phyloP scores from a whole-genome alignment of 495 filamentous ascomycete genomes.

The Daldinia concentrica region DNA sequence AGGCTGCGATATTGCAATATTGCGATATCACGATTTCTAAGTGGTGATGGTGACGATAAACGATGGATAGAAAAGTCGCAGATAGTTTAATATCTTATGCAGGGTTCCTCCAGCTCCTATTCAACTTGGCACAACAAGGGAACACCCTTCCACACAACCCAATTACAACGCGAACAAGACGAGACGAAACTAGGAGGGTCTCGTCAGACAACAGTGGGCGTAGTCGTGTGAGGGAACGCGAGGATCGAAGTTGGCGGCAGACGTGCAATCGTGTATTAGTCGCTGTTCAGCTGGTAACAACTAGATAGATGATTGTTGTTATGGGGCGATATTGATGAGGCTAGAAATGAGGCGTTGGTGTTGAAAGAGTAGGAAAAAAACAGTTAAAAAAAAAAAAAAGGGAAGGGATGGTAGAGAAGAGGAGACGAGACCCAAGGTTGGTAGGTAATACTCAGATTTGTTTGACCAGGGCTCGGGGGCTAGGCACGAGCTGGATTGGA shows the following conservation, averaged over 20 bases:
- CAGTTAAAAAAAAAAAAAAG: constrained; percentile 25
- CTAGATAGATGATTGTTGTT: constrained; percentile 6
- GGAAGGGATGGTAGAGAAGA: constrained; percentile 42
- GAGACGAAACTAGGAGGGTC: constrained; percentile 29
- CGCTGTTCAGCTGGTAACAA: constrained; percentile 1
- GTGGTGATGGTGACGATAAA: neutral
- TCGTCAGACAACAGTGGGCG: constrained; percentile 34
- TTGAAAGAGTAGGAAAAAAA: constrained; percentile 23
- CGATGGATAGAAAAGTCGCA: constrained; percentile 8
- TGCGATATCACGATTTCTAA: constrained; percentile 13
- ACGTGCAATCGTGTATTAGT: constrained; percentile 25
- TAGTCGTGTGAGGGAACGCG: constrained; percentile 26
- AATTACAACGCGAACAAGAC: constrained; percentile 32
- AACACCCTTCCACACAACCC: constrained; percentile 33
- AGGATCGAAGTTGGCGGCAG: constrained; percentile 2
- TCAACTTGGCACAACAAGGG: constrained; percentile 12
- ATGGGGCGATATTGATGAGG: constrained; percentile 25
- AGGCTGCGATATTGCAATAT: constrained; percentile 4
- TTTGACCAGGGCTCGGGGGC: constrained; percentile 44
- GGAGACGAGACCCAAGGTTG: constrained; percentile 27
- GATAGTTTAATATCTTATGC: neutral
- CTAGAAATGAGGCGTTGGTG: constrained; percentile 18
- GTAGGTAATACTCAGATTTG: constrained; percentile 46
- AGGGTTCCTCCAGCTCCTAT: constrained; percentile 8
- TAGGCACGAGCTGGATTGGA: constrained; percentile 43